Percentiles rank a stretch among this genome's conserved stretches.
Conservation (phyloP, 2,329 filamentous ascomycete species). For the Ceratocystis ficicola region DNA sequence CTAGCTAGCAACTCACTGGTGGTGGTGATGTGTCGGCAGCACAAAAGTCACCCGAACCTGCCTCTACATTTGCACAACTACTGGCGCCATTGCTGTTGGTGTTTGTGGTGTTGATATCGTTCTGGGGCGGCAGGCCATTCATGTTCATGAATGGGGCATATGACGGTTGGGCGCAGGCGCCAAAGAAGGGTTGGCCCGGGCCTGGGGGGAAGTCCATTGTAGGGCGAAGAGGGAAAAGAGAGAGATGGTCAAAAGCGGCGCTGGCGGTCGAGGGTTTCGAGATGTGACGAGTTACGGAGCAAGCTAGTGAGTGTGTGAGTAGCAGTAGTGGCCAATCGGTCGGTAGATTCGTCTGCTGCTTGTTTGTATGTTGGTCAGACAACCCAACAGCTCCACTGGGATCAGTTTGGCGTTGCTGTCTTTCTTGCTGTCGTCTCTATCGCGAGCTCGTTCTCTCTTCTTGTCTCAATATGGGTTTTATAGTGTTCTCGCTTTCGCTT, state of each 20-base stretch:
- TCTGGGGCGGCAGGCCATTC: constrained; percentile 38
- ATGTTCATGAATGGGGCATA: constrained; percentile 45
- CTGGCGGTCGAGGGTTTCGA: not conserved
- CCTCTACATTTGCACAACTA: constrained; percentile 39
- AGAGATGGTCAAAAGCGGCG: not conserved
- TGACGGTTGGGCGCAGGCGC: constrained; percentile 34
- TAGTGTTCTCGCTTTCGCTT: too few relatives aligned
- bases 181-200: constrained; percentile 36
- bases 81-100: not conserved
- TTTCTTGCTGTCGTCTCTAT: too few relatives aligned
- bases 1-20: constrained; percentile 28
- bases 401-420: too few relatives aligned
- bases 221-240: not conserved
- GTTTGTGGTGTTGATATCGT: not conserved
- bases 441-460: too few relatives aligned
- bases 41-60: constrained; percentile 41
- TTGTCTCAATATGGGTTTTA: too few relatives aligned
- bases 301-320: not conserved
- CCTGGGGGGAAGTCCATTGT: constrained; percentile 12
- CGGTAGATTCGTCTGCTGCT: too few relatives aligned
- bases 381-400: too few relatives aligned
- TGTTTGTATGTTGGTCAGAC: too few relatives aligned
- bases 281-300: too few relatives aligned
- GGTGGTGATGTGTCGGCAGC: constrained; percentile 36
- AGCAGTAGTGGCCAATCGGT: not conserved